Conservation (phyloP, 352 stramenopile species). For the Phytophthora kernoviae region DNA sequence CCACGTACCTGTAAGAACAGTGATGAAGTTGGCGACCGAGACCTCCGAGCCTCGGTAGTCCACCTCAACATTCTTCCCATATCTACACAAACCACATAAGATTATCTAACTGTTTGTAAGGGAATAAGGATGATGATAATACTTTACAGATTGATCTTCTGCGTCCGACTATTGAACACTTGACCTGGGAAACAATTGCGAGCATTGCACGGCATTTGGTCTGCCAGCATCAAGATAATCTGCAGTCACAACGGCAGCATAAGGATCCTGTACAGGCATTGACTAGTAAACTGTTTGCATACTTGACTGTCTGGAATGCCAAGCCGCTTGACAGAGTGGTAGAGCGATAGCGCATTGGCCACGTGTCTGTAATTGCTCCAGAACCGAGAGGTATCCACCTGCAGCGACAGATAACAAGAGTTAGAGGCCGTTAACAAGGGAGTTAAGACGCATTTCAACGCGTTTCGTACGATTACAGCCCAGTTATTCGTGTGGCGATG, state of each 20-base stretch:
- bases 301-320: conserved; percentile 95
- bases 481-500: conserved; percentile 88
- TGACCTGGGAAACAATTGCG: conserved; percentile 91
- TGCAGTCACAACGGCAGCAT: conserved; percentile 17
- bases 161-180: conserved; percentile 89
- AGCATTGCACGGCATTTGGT: conserved; percentile 95
- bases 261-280: not conserved
- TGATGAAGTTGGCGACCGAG: conserved; percentile 97
- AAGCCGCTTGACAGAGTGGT: conserved; percentile 92
- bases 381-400: conserved; percentile 95
- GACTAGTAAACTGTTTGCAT: not conserved
- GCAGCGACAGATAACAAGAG: conserved; percentile 3
- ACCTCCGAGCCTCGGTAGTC: conserved; percentile 96
- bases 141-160: conserved; percentile 87
- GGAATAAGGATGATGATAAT: not conserved
- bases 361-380: conserved; percentile 98
- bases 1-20: conserved; percentile 85
- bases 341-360: conserved; percentile 94
- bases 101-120: not conserved
- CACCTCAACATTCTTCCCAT: conserved; percentile 92
- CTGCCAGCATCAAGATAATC: conserved; percentile 96
- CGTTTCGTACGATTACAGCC: conserved; percentile 74
- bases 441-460: not conserved
- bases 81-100: conserved; percentile 37
- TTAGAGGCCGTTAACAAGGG: not conserved